Base-by-base conservation (phyloP, 2,329 filamentous ascomycete genomes). In the Mariannaea elegans region DNA sequence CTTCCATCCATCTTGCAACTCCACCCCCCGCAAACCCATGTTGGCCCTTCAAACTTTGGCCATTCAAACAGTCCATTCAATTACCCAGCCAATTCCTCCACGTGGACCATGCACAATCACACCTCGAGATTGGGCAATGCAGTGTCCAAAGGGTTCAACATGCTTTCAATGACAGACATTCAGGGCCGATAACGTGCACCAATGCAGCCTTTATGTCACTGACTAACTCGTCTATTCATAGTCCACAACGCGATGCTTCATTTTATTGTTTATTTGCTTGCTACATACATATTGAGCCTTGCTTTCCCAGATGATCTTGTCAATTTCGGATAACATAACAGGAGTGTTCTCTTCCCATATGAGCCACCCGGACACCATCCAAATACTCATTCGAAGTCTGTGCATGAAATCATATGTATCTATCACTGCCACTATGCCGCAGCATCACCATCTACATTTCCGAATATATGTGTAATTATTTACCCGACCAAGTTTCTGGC, bases 1-100 rank as follows among this genome's bases (percentile, higher is more conserved):
- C 14, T n/a, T 10, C 51, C 51, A 27, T 46, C 23, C 48, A n/a
- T 31, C 36, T 51, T 21, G 23, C 48, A 51, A 18, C 24, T 46
- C 7, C n/a, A 19, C 24, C 27, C 27, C 41, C 41, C 21, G 9
- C 31, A 32, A 27, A 14, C 24, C 44, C 41, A 45, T 24, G 21
- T 21, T 21, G 24, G 23, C 14, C 41, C 19, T 45, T 10, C 23
- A 8, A 27, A 36, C 18, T 13, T 23, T 27, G 19, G 31, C 24
- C 12, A 19, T n/a, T 12, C 8, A 18, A 2, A 24, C 14, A 18
- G 9, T n/a, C 31, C 19, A 19, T 38, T 39, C 16, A 19, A 10
- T 39, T 59, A 31, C 18, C 29, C 36, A 18, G 31, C 23, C 27
- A 14, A 34, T 50, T 32, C 13, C 23, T 12, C 12, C 5, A 24